Evolutionary conservation across 768 basidiomycete genomes (phyloP).

Genomic region (Thelephora ganbajun): DNA sequence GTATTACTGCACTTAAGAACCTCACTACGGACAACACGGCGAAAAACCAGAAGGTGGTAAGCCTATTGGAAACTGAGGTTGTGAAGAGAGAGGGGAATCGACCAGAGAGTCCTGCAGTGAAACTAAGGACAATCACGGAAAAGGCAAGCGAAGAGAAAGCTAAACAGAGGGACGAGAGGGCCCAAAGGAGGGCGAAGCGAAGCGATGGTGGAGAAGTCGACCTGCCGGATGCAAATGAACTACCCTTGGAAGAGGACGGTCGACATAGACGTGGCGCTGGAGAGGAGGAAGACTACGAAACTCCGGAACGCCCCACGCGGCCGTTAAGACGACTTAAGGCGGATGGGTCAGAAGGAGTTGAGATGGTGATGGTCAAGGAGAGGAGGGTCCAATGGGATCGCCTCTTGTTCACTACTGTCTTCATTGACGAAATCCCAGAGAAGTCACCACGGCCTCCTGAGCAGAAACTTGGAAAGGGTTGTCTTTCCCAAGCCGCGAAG

Average conservation of each 20-base stretch:
- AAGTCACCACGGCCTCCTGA: slow-evolving; percentile 30
- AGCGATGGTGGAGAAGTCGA: slow-evolving; percentile 15
- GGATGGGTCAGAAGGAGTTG: slow-evolving; percentile 19
- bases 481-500: slow-evolving; percentile 54
- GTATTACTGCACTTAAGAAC: slow-evolving; percentile 48
- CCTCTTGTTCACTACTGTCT: slow-evolving; percentile 47
- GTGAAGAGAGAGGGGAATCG: slow-evolving; percentile 53
- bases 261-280: slow-evolving; percentile 56
- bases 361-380: slow-evolving; percentile 17
- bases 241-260: slow-evolving; percentile 16
- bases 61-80: slow-evolving; percentile 54
- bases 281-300: slow-evolving; percentile 71
- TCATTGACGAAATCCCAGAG: slow-evolving; percentile 48
- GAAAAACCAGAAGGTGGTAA: slow-evolving; percentile 56
- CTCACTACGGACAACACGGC: slow-evolving; percentile 62
- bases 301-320: slow-evolving; percentile 35
- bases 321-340: slow-evolving; percentile 26
- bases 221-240: slow-evolving; percentile 19
- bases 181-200: slow-evolving; percentile 41
- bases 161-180: slow-evolving; percentile 39
- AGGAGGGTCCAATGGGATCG: slow-evolving; percentile 71
- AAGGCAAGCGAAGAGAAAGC: slow-evolving; percentile 51
- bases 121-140: slow-evolving; percentile 54
- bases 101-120: slow-evolving; percentile 70
- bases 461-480: slow-evolving; percentile 38